phyloP scores from a whole-genome alignment of 345 rosid genomes.

The Pugionium dolabratum region DNA sequence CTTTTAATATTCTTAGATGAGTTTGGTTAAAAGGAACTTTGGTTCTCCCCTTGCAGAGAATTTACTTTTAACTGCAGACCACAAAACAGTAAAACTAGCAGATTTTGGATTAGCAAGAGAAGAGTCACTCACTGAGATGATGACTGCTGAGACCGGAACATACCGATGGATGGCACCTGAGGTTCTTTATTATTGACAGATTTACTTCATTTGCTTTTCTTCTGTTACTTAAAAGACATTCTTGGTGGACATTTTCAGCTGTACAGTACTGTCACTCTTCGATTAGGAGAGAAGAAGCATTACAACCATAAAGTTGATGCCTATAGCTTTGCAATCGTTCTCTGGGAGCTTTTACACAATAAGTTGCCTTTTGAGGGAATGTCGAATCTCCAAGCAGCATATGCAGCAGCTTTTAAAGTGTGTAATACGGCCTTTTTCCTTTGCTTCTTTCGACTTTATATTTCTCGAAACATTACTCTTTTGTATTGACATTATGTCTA shows the following conservation, averaged over 20 bases:
- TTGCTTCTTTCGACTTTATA: background rate
- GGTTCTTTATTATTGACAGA: constrained; percentile 41
- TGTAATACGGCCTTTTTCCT: background rate
- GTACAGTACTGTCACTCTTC: constrained; percentile 90
- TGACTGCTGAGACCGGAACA: constrained; percentile 98
- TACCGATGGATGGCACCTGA: constrained; percentile 99
- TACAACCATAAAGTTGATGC: constrained; percentile 96
- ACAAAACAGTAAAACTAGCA: constrained; percentile 82
- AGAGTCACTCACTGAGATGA: constrained; percentile 96
- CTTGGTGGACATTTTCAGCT: constrained; percentile 49
- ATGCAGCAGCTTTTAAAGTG: constrained; percentile 95
- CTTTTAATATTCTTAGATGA: constrained; percentile 20
- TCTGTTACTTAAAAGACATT: constrained; percentile 4
- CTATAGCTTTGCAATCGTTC: constrained; percentile 92
- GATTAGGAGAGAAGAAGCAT: constrained; percentile 94
- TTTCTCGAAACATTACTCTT: constrained; percentile 1
- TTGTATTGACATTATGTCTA: constrained; percentile 1
- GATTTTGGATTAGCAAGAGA: constrained; percentile 97
- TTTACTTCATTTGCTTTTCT: background rate
- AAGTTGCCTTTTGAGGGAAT: constrained; percentile 94
- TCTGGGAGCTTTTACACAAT: constrained; percentile 97
- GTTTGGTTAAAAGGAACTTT: constrained; percentile 2
- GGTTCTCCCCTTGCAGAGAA: constrained; percentile 58
- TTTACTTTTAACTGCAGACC: constrained; percentile 87
- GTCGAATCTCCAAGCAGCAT: constrained; percentile 98